Evolutionary conservation across 2,329 filamentous ascomycete species (phyloP).

Genomic region (Eutypella sp.): DNA sequence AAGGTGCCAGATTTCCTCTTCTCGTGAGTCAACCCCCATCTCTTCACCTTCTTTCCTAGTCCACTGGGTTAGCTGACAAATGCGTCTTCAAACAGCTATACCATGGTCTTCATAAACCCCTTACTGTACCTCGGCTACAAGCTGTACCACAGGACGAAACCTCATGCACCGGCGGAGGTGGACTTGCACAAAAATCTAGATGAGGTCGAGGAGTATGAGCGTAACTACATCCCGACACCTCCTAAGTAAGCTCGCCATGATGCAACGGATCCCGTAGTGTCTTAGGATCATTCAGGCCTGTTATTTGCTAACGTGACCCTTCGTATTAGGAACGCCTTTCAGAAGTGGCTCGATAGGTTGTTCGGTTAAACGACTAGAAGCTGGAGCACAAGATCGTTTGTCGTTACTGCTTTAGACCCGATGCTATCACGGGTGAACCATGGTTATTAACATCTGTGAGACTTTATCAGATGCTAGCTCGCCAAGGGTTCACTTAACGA

Average conservation of each 20-base stretch:
- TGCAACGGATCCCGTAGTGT: neutral
- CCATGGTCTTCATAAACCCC: constrained; percentile 68
- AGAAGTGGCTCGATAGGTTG: constrained; percentile 20
- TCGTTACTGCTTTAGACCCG: too few species aligned
- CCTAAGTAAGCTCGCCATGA: constrained; percentile 40
- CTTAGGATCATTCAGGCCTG: neutral
- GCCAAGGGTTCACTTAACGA: too few species aligned
- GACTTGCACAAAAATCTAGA: constrained; percentile 59
- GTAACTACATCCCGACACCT: constrained; percentile 49
- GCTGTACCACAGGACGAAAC: constrained; percentile 57
- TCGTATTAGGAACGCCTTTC: constrained; percentile 14
- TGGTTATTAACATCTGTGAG: too few species aligned
- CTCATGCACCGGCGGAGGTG: constrained; percentile 51
- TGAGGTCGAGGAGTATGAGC: constrained; percentile 64
- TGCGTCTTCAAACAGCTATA: constrained; percentile 45
- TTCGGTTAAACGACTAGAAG: too few species aligned
- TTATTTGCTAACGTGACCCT: too few species aligned
- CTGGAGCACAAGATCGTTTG: too few species aligned
- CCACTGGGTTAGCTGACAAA: neutral
- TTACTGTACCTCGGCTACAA: constrained; percentile 69
- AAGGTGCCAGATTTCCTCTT: constrained; percentile 67
- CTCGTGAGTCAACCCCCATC: constrained; percentile 40
- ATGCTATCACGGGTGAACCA: too few species aligned
- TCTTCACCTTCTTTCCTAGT: neutral
- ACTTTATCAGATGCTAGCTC: too few species aligned